A percentile compares a stretch with the other conserved stretches of the same genome.
Evolutionary conservation across 2,329 filamentous ascomycete species (phyloP).

Genomic region (Diplodia seriata): DNA sequence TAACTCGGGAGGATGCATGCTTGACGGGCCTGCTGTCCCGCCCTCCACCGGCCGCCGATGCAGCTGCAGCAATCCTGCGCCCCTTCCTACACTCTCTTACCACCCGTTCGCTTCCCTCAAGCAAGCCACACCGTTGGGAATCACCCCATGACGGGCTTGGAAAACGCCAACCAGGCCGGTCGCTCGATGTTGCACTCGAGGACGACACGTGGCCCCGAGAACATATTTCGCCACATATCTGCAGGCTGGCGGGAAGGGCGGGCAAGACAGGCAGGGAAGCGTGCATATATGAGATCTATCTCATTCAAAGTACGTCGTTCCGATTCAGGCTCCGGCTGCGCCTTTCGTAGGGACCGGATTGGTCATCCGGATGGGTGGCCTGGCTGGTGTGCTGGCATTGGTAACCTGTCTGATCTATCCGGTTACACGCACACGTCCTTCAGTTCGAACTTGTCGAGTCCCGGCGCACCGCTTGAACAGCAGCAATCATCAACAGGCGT

Average conservation of each 20-base stretch:
- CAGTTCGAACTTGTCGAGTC: background rate
- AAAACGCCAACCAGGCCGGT: background rate
- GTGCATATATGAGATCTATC: constrained; percentile 25
- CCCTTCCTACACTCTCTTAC: constrained; percentile 2
- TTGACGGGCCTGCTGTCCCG: constrained; percentile 15
- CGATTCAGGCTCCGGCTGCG: constrained; percentile 11
- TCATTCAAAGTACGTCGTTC: constrained; percentile 18
- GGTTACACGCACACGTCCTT: background rate
- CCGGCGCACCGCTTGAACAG: background rate
- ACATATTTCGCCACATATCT: constrained; percentile 12
- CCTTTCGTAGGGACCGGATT: constrained; percentile 5
- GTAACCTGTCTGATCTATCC: background rate
- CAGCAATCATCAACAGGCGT: background rate
- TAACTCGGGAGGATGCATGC: constrained; percentile 12
- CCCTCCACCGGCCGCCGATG: constrained; percentile 3
- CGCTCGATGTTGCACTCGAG: constrained; percentile 11
- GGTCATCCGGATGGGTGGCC: background rate
- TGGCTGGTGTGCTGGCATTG: constrained; percentile 1
- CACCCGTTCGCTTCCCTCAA: constrained; percentile 9
- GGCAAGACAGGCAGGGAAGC: constrained; percentile 11
- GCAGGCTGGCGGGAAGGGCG: constrained; percentile 5
- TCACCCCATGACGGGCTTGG: background rate
- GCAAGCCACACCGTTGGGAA: constrained; percentile 16
- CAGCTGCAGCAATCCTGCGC: constrained; percentile 17
- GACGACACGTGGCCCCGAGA: constrained; percentile 19